Evolutionary conservation across 768 basidiomycete genomes (phyloP), one percentile per base, ranked within the genome.

Genomic region (Glaciozyma antarctica): DNA sequence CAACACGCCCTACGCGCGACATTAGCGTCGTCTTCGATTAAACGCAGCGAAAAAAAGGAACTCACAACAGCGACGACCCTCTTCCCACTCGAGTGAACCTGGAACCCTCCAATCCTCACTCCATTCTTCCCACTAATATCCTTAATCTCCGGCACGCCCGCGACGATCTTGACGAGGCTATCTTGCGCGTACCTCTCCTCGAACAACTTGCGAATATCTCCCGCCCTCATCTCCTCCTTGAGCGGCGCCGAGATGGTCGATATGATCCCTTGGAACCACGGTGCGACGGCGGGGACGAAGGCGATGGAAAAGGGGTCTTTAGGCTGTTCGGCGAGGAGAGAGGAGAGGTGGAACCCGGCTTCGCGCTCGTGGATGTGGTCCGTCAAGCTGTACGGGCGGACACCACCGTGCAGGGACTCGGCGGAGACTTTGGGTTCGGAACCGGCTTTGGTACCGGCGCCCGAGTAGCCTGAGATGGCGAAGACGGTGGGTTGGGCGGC

Each of bases 311-410:
- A 76, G 10, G 71, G 71, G 41, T 66, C 54, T 45, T 92, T 90
- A 49, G 95, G 74, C 67, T 85, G 82, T 62, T 77, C 71, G 12
- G 71, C 69, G 47, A 65, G 22, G 48, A 86, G 78, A 44, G 90
- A 82, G 12, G 87, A 84, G 58, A 99, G 84, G 76, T 95, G 95
- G 70, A 80, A 79, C 4, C 86, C 85, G 0, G 93, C 90, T 78
- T 99, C 95, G 53, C 95, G 88, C 77, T 99, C 95, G 80, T 99
- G 95, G 74, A 99, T 95, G 78, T 99, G 95, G 76, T 93, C 92
- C 19, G 95, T 99, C 56, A 99, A 79, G 0, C 90, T 74, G 78
- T 99, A 99, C 10, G 93, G 86, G 60, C 85, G 82, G 56, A 97
- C 78, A 3, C 86, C 88, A 17, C 87, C 86, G 2, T 78, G 79